Conservation (phyloP, 805 yeast genomes). For the Saitoella complicata region DNA sequence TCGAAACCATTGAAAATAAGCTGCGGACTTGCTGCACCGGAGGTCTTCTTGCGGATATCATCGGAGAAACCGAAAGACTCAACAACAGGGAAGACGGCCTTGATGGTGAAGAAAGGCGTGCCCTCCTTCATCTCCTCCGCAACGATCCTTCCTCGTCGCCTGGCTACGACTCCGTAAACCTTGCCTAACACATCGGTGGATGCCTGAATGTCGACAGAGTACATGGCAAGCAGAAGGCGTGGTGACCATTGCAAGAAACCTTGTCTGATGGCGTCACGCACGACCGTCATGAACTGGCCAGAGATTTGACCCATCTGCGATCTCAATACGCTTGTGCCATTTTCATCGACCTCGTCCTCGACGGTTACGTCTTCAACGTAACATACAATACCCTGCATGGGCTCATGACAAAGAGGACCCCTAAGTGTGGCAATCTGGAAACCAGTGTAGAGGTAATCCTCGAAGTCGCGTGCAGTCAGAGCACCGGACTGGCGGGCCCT, state of each 20-base stretch:
- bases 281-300: slow-evolving; percentile 59
- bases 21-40: slow-evolving; percentile 97
- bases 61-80: slow-evolving; percentile 96
- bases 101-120: slow-evolving; percentile 83
- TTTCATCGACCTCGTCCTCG: slow-evolving; percentile 13
- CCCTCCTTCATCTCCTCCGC: slow-evolving; percentile 97
- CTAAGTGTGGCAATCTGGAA: slow-evolving; percentile 65
- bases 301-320: slow-evolving; percentile 22
- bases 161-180: slow-evolving; percentile 86
- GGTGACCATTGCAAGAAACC: slow-evolving; percentile 73
- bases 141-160: slow-evolving; percentile 66
- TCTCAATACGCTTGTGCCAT: slow-evolving; percentile 11
- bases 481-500: slow-evolving; percentile 4
- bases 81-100: slow-evolving; percentile 75
- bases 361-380: slow-evolving; percentile 28
- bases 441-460: slow-evolving; percentile 55
- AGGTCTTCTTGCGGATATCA: slow-evolving; percentile 79
- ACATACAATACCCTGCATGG: slow-evolving; percentile 64
- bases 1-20: slow-evolving; percentile 80
- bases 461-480: background rate
- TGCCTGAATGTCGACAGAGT: slow-evolving; percentile 88
- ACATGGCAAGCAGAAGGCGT: slow-evolving; percentile 79
- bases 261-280: slow-evolving; percentile 56
- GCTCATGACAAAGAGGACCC: slow-evolving; percentile 85
- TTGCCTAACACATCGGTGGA: slow-evolving; percentile 87